Evolutionary conservation across 1,284 basidiomycete species (phyloP).

Genomic region (Cutaneotrichosporon sp.): DNA sequence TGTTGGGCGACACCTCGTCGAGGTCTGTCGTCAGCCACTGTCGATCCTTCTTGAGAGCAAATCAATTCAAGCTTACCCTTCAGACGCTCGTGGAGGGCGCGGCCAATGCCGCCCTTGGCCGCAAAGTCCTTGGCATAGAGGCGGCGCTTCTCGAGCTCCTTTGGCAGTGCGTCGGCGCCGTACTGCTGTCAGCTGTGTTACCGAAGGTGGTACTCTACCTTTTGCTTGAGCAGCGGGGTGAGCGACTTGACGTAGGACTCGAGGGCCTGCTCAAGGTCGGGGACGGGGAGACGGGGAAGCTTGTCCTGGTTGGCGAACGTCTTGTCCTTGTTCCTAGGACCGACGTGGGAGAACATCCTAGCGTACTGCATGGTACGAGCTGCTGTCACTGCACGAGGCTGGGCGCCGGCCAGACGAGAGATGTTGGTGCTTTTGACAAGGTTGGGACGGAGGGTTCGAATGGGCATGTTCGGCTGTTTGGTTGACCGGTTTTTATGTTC

Average conservation of each 20-base stretch:
- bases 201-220: slow-evolving; percentile 50
- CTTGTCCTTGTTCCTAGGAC: slow-evolving; percentile 38
- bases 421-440: slow-evolving; percentile 4
- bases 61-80: slow-evolving; percentile 54
- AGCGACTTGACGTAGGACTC: slow-evolving; percentile 74
- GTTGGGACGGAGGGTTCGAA: slow-evolving; percentile 1
- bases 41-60: not conserved
- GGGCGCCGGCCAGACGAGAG: not conserved
- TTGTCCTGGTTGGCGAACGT: slow-evolving; percentile 49
- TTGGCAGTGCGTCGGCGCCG: slow-evolving; percentile 55
- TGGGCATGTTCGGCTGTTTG: slow-evolving; percentile 9
- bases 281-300: slow-evolving; percentile 74
- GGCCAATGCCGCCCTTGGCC: slow-evolving; percentile 59
- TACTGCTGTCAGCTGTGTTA: slow-evolving; percentile 41
- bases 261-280: slow-evolving; percentile 69
- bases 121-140: slow-evolving; percentile 70
- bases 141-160: slow-evolving; percentile 59
- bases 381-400: not conserved
- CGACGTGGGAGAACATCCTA: slow-evolving; percentile 29
- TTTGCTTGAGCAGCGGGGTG: slow-evolving; percentile 71
- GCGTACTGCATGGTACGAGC: not conserved
- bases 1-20: slow-evolving; percentile 76
- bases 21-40: slow-evolving; percentile 56
- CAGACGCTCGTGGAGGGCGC: slow-evolving; percentile 69
- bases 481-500: not conserved